Percentiles rank a stretch among this genome's conserved stretches.
phyloP scores from a whole-genome alignment of 2,329 filamentous ascomycete species.

The Talaromyces sp. region DNA sequence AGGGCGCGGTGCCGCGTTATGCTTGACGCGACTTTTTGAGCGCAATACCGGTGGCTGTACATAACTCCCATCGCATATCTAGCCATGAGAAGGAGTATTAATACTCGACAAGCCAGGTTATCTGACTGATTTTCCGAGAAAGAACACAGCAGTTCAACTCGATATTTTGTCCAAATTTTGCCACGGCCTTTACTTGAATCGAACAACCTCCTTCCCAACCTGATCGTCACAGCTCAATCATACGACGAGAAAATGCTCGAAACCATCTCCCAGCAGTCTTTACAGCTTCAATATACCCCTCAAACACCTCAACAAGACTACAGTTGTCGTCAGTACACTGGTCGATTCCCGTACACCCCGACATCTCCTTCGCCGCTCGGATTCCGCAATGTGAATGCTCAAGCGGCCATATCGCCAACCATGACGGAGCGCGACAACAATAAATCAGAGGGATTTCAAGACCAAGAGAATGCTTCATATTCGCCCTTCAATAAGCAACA shows the following conservation, averaged over 20 bases:
- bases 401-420: conserved; percentile 19
- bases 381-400: conserved; percentile 18
- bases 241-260: conserved; percentile 16
- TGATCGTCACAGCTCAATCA: neutral
- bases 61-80: neutral
- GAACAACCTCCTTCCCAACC: neutral
- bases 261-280: conserved; percentile 14
- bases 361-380: conserved; percentile 17
- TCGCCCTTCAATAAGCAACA: neutral
- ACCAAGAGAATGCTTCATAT: conserved; percentile 3
- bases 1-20: conserved; percentile 2
- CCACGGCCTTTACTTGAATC: neutral
- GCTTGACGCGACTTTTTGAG: conserved; percentile 7
- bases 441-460: neutral
- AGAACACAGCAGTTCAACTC: neutral
- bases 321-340: neutral
- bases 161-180: neutral
- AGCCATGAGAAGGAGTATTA: neutral
- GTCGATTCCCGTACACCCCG: conserved; percentile 5
- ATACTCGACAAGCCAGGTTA: neutral
- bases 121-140: neutral
- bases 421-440: neutral
- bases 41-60: conserved; percentile 13
- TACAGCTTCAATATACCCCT: neutral
- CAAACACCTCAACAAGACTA: neutral